These are phyloP conservation scores for Ogataea methylovora DNA, from an alignment of 805 yeast genomes.

Conservation along the genomic window DNA sequence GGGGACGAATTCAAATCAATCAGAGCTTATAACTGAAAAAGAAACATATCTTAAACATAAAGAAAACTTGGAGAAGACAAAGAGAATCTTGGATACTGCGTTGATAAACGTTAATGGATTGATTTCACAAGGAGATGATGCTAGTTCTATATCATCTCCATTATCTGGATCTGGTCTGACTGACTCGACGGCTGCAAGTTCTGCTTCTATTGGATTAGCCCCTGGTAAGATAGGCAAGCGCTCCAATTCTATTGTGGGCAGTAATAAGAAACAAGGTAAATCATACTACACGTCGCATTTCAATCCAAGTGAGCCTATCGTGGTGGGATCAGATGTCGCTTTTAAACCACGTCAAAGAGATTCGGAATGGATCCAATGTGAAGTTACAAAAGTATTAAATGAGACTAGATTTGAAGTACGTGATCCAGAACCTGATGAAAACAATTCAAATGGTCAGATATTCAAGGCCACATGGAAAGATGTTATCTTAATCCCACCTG, in stretches of 20 bases:
- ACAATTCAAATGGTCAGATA: conserved; percentile 78
- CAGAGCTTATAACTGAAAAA: conserved; percentile 23
- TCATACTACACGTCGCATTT: conserved; percentile 40
- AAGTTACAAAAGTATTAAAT: conserved; percentile 56
- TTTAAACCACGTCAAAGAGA: conserved; percentile 67
- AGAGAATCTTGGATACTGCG: conserved; percentile 33
- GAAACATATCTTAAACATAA: conserved; percentile 41
- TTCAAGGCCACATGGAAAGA: conserved; percentile 83
- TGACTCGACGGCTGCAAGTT: background rate
- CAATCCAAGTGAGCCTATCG: conserved; percentile 51
- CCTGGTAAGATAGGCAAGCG: too few relatives aligned
- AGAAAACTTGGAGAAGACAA: conserved; percentile 49
- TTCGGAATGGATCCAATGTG: conserved; percentile 94
- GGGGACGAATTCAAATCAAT: conserved; percentile 3
- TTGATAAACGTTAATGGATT: conserved; percentile 39
- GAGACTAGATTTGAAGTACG: conserved; percentile 68
- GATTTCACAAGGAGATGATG: conserved; percentile 23
- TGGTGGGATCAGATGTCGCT: conserved; percentile 79
- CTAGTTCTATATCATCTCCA: background rate
- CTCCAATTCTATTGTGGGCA: background rate
- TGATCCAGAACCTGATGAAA: conserved; percentile 97
- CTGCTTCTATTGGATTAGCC: background rate
- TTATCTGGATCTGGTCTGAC: background rate
- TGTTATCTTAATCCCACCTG: conserved; percentile 62
- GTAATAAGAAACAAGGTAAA: conserved; percentile 7